A percentile compares a stretch with the other conserved stretches of the same genome.
phyloP scores from a whole-genome alignment of 2,329 filamentous ascomycete genomes.

The Lasiodiplodia gonubiensis region DNA sequence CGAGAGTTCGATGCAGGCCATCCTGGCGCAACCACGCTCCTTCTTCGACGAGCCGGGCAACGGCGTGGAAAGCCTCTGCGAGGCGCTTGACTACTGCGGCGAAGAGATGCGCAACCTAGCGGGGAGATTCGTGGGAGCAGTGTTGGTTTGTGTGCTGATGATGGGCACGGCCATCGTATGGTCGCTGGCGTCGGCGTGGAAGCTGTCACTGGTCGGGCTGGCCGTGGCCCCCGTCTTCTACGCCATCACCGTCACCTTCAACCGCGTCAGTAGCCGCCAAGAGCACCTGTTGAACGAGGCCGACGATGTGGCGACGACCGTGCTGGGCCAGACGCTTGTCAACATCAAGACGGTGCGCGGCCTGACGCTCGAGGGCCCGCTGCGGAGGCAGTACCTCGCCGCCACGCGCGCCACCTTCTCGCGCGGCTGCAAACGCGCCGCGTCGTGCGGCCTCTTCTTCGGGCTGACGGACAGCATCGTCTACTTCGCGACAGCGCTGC shows the following conservation, averaged over 20 bases:
- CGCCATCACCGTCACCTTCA: slow-evolving; percentile 68
- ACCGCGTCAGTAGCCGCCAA: slow-evolving; percentile 71
- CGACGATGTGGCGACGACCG: slow-evolving; percentile 62
- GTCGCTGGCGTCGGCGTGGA: slow-evolving; percentile 78
- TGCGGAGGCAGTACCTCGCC: slow-evolving; percentile 65
- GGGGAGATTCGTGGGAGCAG: slow-evolving; percentile 74
- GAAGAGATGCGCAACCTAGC: slow-evolving; percentile 88
- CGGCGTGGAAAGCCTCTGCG: slow-evolving; percentile 66
- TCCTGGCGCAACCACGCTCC: slow-evolving; percentile 74
- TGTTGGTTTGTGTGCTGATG: slow-evolving; percentile 72
- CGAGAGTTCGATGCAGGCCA: slow-evolving; percentile 67
- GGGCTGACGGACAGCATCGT: slow-evolving; percentile 77
- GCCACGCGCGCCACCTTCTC: slow-evolving; percentile 60
- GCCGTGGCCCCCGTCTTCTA: slow-evolving; percentile 72
- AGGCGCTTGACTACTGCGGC: slow-evolving; percentile 78
- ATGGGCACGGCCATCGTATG: slow-evolving; percentile 72
- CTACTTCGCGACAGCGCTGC: slow-evolving; percentile 74
- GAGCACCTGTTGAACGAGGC: slow-evolving; percentile 71
- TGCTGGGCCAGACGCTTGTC: slow-evolving; percentile 76
- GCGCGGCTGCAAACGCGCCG: slow-evolving; percentile 69
- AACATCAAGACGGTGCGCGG: slow-evolving; percentile 81
- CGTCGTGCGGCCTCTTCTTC: slow-evolving; percentile 72
- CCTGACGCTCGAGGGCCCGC: slow-evolving; percentile 74
- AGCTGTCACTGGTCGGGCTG: slow-evolving; percentile 77
- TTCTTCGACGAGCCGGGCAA: slow-evolving; percentile 80